Percentiles rank a stretch among this genome's conserved stretches.
phyloP scores from a whole-genome alignment of 345 rosid genomes.

The Syzygium jambos region DNA sequence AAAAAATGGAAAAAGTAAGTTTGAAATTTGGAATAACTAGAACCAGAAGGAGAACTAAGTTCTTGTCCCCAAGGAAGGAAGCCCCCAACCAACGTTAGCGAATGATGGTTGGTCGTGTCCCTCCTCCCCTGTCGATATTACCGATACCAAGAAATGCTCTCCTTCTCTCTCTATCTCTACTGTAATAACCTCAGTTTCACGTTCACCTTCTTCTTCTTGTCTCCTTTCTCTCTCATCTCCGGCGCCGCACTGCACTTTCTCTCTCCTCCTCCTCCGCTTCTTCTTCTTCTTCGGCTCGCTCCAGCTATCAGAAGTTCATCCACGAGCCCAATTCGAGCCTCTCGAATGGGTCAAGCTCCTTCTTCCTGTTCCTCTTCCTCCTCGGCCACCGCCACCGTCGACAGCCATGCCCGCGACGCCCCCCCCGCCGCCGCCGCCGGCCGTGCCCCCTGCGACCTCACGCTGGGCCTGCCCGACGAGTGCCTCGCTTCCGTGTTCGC shows the following conservation, averaged over 20 bases:
- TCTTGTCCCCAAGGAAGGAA: neutral
- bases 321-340: neutral
- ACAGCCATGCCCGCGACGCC: neutral
- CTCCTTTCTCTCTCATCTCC: neutral
- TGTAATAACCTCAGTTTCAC: neutral
- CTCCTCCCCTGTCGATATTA: neutral
- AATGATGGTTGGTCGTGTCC: neutral
- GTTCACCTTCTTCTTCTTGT: neutral
- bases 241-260: neutral
- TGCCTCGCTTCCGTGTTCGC: slow-evolving; percentile 21
- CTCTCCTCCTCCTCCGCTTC: neutral
- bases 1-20: neutral
- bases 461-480: slow-evolving; percentile 13
- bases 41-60: neutral
- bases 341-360: slow-evolving; percentile 15
- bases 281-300: neutral
- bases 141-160: neutral
- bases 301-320: neutral
- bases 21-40: neutral
- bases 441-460: slow-evolving; percentile 1
- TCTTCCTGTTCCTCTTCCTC: slow-evolving; percentile 7
- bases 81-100: neutral
- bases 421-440: neutral
- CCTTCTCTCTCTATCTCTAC: neutral
- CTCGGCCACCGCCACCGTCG: neutral